Percentiles rank a stretch among this genome's conserved stretches.
Conservation (phyloP, 2,329 filamentous ascomycete species). For the Hymenoscyphus linearis region DNA sequence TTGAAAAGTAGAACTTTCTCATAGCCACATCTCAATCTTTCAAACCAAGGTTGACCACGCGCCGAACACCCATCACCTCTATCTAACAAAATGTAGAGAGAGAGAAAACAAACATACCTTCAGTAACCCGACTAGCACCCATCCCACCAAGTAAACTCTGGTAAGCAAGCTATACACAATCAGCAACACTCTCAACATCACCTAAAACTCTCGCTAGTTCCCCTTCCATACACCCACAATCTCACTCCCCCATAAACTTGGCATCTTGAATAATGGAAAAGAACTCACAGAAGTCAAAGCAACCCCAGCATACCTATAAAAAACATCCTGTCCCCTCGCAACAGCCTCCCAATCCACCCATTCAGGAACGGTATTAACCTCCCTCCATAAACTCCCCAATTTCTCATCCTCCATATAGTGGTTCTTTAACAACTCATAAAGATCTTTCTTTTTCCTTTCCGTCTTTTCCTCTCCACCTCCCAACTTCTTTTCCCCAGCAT, state of each 20-base stretch:
- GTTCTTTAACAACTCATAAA: constrained; percentile 57
- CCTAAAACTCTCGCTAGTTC: too few relatives aligned
- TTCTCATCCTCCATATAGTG: constrained; percentile 52
- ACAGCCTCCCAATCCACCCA: constrained; percentile 81
- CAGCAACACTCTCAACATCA: background rate
- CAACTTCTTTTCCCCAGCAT: constrained; percentile 21
- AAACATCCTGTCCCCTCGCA: constrained; percentile 66
- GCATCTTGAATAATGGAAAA: background rate
- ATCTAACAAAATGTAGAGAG: background rate
- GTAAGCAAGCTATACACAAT: constrained; percentile 39
- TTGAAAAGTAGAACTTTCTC: too few relatives aligned
- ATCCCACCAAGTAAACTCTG: constrained; percentile 63
- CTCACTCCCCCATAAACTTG: background rate
- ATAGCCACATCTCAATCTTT: too few relatives aligned
- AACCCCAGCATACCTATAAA: constrained; percentile 69
- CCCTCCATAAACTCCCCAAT: constrained; percentile 53
- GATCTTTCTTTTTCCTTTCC: constrained; percentile 40
- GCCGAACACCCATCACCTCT: too few relatives aligned
- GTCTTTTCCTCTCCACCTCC: constrained; percentile 13
- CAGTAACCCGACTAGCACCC: constrained; percentile 67
- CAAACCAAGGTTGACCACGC: background rate
- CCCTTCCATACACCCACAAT: too few relatives aligned
- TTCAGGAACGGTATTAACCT: constrained; percentile 61
- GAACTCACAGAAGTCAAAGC: constrained; percentile 50
- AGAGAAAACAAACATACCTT: constrained; percentile 38